A percentile compares a stretch with the other conserved stretches of the same genome.
Evolutionary conservation across 768 basidiomycete species (phyloP).

Genomic region (Boletus patriciae): DNA sequence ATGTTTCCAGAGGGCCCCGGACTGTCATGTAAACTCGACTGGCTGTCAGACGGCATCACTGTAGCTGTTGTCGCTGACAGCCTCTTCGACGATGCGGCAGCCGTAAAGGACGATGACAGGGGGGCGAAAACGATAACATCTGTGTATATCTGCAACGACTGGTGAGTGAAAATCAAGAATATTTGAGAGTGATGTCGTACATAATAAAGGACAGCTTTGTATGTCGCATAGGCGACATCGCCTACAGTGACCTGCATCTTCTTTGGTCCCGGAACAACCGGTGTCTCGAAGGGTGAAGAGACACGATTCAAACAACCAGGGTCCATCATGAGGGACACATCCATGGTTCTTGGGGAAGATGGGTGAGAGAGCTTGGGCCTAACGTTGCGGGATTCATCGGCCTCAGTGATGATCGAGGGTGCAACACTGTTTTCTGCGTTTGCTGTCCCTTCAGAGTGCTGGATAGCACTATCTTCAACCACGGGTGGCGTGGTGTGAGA

Average conservation of each 20-base stretch:
- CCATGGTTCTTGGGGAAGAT: constrained; percentile 38
- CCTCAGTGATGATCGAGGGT: not conserved
- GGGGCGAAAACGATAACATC: constrained; percentile 84
- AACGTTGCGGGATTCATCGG: constrained; percentile 30
- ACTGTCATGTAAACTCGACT: constrained; percentile 32
- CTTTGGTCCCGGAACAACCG: constrained; percentile 42
- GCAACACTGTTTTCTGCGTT: not conserved
- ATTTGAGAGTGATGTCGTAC: constrained; percentile 40
- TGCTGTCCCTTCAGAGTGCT: constrained; percentile 2
- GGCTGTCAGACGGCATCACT: constrained; percentile 37
- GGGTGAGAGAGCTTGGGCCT: constrained; percentile 38
- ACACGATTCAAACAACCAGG: not conserved
- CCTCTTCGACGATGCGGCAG: constrained; percentile 21
- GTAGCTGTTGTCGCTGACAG: constrained; percentile 3
- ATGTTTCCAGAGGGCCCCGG: constrained; percentile 7
- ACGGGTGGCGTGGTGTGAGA: not conserved
- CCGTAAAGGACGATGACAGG: constrained; percentile 65
- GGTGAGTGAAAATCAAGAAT: constrained; percentile 7
- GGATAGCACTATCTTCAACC: constrained; percentile 4
- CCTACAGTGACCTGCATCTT: constrained; percentile 54
- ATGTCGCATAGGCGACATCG: constrained; percentile 63
- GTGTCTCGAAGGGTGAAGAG: not conserved
- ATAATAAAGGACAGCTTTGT: constrained; percentile 73
- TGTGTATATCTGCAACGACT: constrained; percentile 66
- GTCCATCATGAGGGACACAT: constrained; percentile 21